These are phyloP conservation scores for Nothophoma quercina DNA, from an alignment of 2,329 filamentous ascomycete genomes.

Conservation along the genomic window DNA sequence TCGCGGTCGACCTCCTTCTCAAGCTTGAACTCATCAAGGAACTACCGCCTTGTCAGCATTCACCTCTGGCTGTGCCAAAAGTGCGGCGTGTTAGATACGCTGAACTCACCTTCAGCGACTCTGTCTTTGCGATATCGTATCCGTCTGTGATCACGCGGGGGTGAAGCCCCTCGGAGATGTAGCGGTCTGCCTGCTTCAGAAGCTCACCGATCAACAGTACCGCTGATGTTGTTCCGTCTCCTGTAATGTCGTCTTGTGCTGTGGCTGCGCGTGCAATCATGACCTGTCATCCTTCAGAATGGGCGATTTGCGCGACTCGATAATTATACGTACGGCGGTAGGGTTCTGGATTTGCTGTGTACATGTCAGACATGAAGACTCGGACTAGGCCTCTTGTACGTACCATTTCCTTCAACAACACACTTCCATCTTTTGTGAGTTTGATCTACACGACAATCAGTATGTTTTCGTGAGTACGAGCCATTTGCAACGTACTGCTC, in stretches of 20 bases:
- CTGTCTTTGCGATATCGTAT: constrained; percentile 94
- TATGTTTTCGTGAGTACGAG: background rate
- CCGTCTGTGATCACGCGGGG: constrained; percentile 96
- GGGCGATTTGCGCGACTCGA: background rate
- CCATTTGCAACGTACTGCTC: constrained; percentile 55
- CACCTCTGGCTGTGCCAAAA: no score
- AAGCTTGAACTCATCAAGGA: constrained; percentile 94
- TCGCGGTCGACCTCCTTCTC: constrained; percentile 88
- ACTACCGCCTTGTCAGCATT: constrained; percentile 60
- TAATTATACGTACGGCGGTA: constrained; percentile 73
- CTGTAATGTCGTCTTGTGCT: constrained; percentile 97
- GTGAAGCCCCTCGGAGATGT: constrained; percentile 96
- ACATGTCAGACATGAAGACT: constrained; percentile 18
- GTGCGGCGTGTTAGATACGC: background rate
- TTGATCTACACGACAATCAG: constrained; percentile 73
- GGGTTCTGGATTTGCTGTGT: constrained; percentile 92
- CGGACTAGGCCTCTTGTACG: constrained; percentile 24
- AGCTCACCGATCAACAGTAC: constrained; percentile 95
- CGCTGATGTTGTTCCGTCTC: constrained; percentile 96
- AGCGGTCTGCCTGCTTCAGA: constrained; percentile 94
- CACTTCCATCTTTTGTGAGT: constrained; percentile 98
- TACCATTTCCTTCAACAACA: constrained; percentile 73
- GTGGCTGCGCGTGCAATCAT: constrained; percentile 85
- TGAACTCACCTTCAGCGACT: constrained; percentile 77
- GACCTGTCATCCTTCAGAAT: constrained; percentile 51